Evolutionary conservation across 2,329 filamentous ascomycete genomes (phyloP), one percentile per base, ranked within the genome.

Genomic region (Colletotrichum truncatum): DNA sequence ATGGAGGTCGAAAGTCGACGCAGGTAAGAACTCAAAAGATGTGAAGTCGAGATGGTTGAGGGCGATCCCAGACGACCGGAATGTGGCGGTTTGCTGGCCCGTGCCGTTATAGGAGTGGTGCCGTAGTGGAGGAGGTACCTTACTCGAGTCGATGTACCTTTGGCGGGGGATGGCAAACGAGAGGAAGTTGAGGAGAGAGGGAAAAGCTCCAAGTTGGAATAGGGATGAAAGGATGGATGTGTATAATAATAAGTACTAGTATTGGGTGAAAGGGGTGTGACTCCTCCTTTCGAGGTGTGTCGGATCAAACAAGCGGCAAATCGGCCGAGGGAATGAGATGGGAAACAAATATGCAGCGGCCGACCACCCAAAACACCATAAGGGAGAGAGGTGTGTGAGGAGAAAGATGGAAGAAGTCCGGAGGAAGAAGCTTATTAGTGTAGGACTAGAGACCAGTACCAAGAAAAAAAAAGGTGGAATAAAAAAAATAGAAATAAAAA

Each of bases 341-440:
- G n/a, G 30, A 36, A 23, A 34, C 16, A 16, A 54, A 21, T n/a
- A 46, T 49, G 32, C 62, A 61, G 51, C 23, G 12, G 18, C 39
- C 23, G 49, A 43, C 38, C 39, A 53, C 45, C 45, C 55, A 25
- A 48, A 30, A 48, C 23, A 11, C 4, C 10, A 36, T 14, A 10
- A 36, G 41, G 25, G 26, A 43, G 16, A 16, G 25, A 43, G 38
- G 14, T 43, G 38, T 11, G 18, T 30, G 32, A 52, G 12, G 48
- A 43, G 16, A 16, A 89, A 92, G 72, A 72, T 76, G 0, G 90
- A 93, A 68, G 86, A 87, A 63, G 87, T 93, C 0, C 93, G 90
- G 90, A 86, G 78, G 3, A 81, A 81, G 48, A 70, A 80, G 1
- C 77, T 92, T 3, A 88, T 85, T 57, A 80, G 85, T 28, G 48